Percentiles rank a stretch among this genome's conserved stretches.
phyloP scores from a whole-genome alignment of 2,329 filamentous ascomycete species.

The Zarea fungicola region DNA sequence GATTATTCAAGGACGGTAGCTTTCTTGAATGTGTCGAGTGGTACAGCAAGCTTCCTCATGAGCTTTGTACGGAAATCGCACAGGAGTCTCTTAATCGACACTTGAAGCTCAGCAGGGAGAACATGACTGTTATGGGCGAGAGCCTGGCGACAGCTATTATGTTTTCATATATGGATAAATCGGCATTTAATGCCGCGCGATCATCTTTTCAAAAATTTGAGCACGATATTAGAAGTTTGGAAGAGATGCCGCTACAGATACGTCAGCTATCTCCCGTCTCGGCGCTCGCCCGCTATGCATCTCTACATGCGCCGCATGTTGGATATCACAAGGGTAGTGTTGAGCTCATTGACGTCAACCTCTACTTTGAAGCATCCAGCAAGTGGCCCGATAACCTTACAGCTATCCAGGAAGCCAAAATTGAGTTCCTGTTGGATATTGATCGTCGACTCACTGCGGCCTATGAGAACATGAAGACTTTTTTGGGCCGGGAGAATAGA shows the following conservation, averaged over 20 bases:
- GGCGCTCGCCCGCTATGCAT: conserved; percentile 68
- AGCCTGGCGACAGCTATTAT: conserved; percentile 46
- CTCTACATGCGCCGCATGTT: conserved; percentile 40
- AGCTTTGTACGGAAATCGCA: conserved; percentile 76
- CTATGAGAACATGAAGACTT: conserved; percentile 56
- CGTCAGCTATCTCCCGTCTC: conserved; percentile 72
- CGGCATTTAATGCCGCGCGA: conserved; percentile 63
- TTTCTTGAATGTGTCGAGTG: conserved; percentile 91
- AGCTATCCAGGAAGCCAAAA: conserved; percentile 89
- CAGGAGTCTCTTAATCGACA: conserved; percentile 66
- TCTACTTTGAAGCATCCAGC: conserved; percentile 90
- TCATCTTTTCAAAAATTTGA: conserved; percentile 70
- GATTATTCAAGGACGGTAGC: conserved; percentile 91
- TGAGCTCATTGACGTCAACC: conserved; percentile 66
- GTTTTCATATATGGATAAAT: conserved; percentile 41
- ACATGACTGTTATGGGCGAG: conserved; percentile 46
- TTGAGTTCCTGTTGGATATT: conserved; percentile 79
- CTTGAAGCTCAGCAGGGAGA: conserved; percentile 53
- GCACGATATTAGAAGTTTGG: conserved; percentile 67
- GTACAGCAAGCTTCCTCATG: conserved; percentile 57
- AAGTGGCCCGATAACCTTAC: conserved; percentile 90
- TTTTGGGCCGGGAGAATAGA: conserved; percentile 76
- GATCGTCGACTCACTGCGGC: conserved; percentile 61
- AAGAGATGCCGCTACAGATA: conserved; percentile 82
- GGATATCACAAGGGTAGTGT: conserved; percentile 39